These are phyloP conservation scores for Umbelopsis vinacea DNA, from an alignment of 192 early-diverging fungal genomes.

Conservation along the genomic window DNA sequence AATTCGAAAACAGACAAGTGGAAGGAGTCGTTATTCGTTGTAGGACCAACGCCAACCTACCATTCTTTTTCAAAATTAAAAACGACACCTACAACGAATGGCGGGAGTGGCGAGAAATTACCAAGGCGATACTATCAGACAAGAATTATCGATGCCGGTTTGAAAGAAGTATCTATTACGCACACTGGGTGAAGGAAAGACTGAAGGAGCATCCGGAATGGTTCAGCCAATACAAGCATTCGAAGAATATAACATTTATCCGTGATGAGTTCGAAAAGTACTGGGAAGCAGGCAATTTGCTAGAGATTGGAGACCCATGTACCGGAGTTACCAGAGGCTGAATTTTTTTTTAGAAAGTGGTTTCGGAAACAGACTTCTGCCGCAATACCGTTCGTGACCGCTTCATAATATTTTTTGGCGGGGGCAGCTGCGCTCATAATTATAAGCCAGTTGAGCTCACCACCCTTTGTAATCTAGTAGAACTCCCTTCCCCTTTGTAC, in stretches of 20 bases:
- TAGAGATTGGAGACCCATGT: background rate
- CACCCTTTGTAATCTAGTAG: slow-evolving; percentile 12
- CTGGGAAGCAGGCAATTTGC: slow-evolving; percentile 40
- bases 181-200: slow-evolving; percentile 72
- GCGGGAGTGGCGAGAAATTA: slow-evolving; percentile 96
- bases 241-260: slow-evolving; percentile 82
- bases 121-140: slow-evolving; percentile 61
- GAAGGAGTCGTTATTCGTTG: slow-evolving; percentile 96
- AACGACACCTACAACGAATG: slow-evolving; percentile 95
- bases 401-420: slow-evolving; percentile 5
- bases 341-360: background rate
- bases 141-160: slow-evolving; percentile 51
- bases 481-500: slow-evolving; percentile 15
- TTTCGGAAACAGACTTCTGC: background rate
- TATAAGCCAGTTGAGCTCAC: too few species aligned
- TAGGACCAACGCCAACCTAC: slow-evolving; percentile 31
- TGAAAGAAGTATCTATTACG: slow-evolving; percentile 71
- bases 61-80: slow-evolving; percentile 92
- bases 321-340: background rate
- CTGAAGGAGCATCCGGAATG: slow-evolving; percentile 62
- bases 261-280: slow-evolving; percentile 79
- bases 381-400: slow-evolving; percentile 6
- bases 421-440: background rate
- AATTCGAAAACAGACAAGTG: slow-evolving; percentile 71
- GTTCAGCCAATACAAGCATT: slow-evolving; percentile 66